Evolutionary conservation across 495 filamentous ascomycete species (phyloP).

Genomic region (Penicillium lividum): DNA sequence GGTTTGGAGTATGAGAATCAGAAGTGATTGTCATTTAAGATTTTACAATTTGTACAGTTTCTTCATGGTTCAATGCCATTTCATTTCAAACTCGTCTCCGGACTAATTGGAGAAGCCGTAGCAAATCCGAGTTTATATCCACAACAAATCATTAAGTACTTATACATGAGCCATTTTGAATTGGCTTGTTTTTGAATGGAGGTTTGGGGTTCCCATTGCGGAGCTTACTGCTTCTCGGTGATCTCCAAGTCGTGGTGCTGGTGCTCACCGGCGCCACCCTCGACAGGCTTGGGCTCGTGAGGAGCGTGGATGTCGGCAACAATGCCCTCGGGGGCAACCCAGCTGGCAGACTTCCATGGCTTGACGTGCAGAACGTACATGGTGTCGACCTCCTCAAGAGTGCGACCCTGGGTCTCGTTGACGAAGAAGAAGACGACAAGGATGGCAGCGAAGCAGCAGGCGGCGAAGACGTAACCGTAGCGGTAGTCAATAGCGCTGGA

Average conservation of each 20-base stretch:
- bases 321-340: slow-evolving; percentile 54
- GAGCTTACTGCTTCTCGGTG: slow-evolving; percentile 15
- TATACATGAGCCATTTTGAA: slow-evolving; percentile 14
- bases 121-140: slow-evolving; percentile 23
- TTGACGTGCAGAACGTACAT: slow-evolving; percentile 75
- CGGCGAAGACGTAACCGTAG: slow-evolving; percentile 81
- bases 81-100: slow-evolving; percentile 19
- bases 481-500: slow-evolving; percentile 65
- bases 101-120: slow-evolving; percentile 10
- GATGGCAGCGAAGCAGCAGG: slow-evolving; percentile 63
- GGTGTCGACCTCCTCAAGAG: slow-evolving; percentile 79
- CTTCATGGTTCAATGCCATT: slow-evolving; percentile 13
- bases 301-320: slow-evolving; percentile 34
- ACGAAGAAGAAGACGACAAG: slow-evolving; percentile 77
- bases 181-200: neutral
- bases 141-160: slow-evolving; percentile 17
- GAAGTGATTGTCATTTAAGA: neutral
- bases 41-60: too few species aligned
- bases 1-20: slow-evolving; percentile 70
- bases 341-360: slow-evolving; percentile 64
- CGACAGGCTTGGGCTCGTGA: slow-evolving; percentile 16
- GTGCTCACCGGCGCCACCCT: slow-evolving; percentile 21
- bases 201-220: neutral
- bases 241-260: slow-evolving; percentile 29
- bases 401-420: slow-evolving; percentile 66